A percentile compares a stretch with the other conserved stretches of the same genome.
phyloP scores from a whole-genome alignment of 495 filamentous ascomycete species.

The Penicillium daleae region DNA sequence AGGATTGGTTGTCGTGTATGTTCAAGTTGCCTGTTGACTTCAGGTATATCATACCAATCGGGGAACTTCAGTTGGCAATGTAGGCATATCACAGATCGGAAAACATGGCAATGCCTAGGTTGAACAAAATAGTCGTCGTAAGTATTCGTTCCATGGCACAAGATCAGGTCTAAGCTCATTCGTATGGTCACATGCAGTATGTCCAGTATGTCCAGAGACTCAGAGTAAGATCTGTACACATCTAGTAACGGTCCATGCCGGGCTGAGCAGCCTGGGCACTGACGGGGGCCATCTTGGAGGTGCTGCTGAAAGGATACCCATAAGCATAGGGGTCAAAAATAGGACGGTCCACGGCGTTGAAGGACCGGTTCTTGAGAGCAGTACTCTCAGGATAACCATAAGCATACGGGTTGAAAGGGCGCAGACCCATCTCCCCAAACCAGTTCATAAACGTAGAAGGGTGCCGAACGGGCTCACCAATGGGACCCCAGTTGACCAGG shows the following conservation, averaged over 20 bases:
- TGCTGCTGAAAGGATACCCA: too few species aligned
- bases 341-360: too few species aligned
- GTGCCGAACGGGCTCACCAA: slow-evolving; percentile 10
- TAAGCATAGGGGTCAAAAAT: too few species aligned
- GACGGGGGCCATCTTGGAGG: too few species aligned
- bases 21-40: slow-evolving; percentile 6
- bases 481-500: slow-evolving; percentile 7
- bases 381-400: too few species aligned
- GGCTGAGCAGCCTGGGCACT: too few species aligned
- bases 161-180: neutral
- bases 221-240: neutral
- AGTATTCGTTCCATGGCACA: neutral
- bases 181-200: slow-evolving; percentile 6
- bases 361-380: too few species aligned
- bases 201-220: neutral
- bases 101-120: slow-evolving; percentile 1
- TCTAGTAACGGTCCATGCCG: neutral
- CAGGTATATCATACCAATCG: slow-evolving; percentile 8
- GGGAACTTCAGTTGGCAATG: slow-evolving; percentile 3
- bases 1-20: slow-evolving; percentile 5
- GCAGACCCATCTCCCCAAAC: too few species aligned
- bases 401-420: too few species aligned
- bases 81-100: slow-evolving; percentile 1
- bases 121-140: neutral
- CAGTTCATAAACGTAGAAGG: neutral